phyloP scores from a whole-genome alignment of 2,329 filamentous ascomycete species.

The Fusarium torreyae region DNA sequence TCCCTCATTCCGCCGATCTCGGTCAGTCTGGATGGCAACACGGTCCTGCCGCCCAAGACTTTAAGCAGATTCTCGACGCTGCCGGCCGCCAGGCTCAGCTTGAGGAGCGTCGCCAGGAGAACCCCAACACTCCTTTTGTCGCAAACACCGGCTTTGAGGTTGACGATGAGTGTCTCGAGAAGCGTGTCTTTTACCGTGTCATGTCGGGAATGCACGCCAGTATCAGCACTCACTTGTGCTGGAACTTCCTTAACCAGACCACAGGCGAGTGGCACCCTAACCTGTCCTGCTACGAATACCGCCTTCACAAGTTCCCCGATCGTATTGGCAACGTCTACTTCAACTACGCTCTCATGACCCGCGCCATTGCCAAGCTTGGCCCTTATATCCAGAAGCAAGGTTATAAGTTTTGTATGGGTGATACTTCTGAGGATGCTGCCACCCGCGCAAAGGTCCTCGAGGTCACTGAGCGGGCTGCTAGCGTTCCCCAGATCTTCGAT shows the following conservation, averaged over 20 bases:
- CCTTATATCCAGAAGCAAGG: constrained; percentile 76
- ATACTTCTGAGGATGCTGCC: constrained; percentile 80
- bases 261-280: constrained; percentile 96
- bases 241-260: constrained; percentile 95
- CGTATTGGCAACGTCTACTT: constrained; percentile 98
- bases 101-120: constrained; percentile 62
- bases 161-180: constrained; percentile 95
- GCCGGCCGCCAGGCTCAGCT: constrained; percentile 74
- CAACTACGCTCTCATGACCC: constrained; percentile 96
- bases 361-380: constrained; percentile 91
- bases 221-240: constrained; percentile 96
- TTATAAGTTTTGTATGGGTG: constrained; percentile 95
- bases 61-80: constrained; percentile 72
- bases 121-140: constrained; percentile 71
- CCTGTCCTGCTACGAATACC: constrained; percentile 85
- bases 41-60: constrained; percentile 71
- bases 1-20: constrained; percentile 71
- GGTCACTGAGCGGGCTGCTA: constrained; percentile 79
- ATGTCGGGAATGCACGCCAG: constrained; percentile 98
- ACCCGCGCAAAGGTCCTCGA: constrained; percentile 88
- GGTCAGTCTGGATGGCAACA: constrained; percentile 61
- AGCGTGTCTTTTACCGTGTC: constrained; percentile 97
- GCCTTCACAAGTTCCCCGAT: constrained; percentile 89
- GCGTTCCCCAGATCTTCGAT: constrained; percentile 87
- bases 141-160: constrained; percentile 78